Evolutionary conservation across 805 yeast species (phyloP).

Genomic region (Lipomyces orientalis): DNA sequence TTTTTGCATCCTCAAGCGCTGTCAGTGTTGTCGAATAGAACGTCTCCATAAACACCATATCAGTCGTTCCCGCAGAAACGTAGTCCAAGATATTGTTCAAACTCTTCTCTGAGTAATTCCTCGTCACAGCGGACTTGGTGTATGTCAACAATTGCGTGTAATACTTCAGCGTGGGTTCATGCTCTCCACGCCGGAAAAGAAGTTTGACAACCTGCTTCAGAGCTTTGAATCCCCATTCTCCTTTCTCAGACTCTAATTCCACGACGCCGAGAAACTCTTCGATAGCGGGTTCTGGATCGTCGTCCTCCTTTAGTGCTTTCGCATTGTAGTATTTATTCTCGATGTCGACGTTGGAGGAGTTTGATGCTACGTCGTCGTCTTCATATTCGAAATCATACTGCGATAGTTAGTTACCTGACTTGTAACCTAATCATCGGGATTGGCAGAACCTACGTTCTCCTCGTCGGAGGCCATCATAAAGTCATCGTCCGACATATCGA

Average conservation of each 20-base stretch:
- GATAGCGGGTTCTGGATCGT: constrained; percentile 46
- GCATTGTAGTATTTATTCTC: constrained; percentile 50
- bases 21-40: constrained; percentile 41
- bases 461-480: constrained; percentile 50
- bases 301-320: constrained; percentile 45
- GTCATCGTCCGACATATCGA: constrained; percentile 48
- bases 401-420: neutral
- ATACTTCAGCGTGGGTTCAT: constrained; percentile 39
- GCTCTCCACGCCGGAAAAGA: constrained; percentile 33
- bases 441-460: constrained; percentile 42
- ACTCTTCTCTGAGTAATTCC: constrained; percentile 47
- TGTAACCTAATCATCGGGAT: constrained; percentile 8
- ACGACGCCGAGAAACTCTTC: constrained; percentile 42
- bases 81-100: constrained; percentile 44
- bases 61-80: constrained; percentile 37
- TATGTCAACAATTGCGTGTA: constrained; percentile 37
- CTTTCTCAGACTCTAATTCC: constrained; percentile 36
- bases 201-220: constrained; percentile 47
- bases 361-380: constrained; percentile 45
- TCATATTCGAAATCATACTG: constrained; percentile 47
- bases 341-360: constrained; percentile 39
- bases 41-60: constrained; percentile 40
- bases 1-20: constrained; percentile 39
- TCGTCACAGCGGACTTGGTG: constrained; percentile 39
- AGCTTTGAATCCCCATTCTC: constrained; percentile 47